Evolutionary conservation across 441 rosid species (phyloP), one percentile per base, ranked within the genome.

Genomic region (Gossypium lobatum): DNA sequence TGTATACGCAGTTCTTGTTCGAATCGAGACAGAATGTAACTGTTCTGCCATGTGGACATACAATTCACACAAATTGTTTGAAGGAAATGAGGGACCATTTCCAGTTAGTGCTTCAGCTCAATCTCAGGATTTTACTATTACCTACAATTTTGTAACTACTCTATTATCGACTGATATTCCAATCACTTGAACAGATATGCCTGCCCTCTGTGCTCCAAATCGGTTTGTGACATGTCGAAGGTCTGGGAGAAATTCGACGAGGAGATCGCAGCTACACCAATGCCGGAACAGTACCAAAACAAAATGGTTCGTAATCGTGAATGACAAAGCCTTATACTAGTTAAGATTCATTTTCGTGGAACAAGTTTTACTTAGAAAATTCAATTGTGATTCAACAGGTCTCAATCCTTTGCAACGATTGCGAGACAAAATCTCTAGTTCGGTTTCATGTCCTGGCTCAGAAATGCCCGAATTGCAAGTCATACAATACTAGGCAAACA

Each of bases 201-300:
- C 2, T 93, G 97, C 80, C 98, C 97, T 3, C 85, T 93, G 23
- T 93, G 98, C 77, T 92, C 92, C 2, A 93, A 90, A 76, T 93
- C 98, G 0, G 89, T 87, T 2, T 89, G 92, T 76, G 98, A 93
- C 60, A 93, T 93, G 98, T 91, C 98, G 13, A 90, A 88, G 78
- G 93, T 88, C 14, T 93, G 96, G 97, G 98, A 93, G 87, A 87
- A 89, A 76, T 78, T 79, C 20, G 97, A 92, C 34, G 53, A 77
- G 85, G 95, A 92, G 80, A 88, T 92, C 17, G 95, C 95, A 0
- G 85, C 92, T 72, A 89, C 88, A 14, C 96, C 93, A 11, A 85
- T 90, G 96, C 97, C 97, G 3, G 93, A 90, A 74, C 71, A 81
- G 7, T 92, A 80, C 73, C 88, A 81, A 68, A 85, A 87, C 70